phyloP scores from a whole-genome alignment of 495 filamentous ascomycete genomes.

The Penicillium samsonianum region DNA sequence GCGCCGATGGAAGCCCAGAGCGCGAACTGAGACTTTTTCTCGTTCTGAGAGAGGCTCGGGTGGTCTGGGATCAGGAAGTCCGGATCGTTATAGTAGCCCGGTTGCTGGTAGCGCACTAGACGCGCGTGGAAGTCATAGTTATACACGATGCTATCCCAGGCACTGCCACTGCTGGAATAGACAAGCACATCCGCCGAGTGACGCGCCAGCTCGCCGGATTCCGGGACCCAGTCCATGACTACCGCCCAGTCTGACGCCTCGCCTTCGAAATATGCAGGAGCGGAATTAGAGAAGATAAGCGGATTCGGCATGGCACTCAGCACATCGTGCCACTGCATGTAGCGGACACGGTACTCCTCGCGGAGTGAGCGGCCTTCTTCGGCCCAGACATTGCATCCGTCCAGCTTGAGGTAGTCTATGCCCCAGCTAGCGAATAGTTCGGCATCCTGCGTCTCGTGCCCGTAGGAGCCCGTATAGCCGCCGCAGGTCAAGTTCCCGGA shows the following conservation, averaged over 20 bases:
- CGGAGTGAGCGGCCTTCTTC: constrained; percentile 24
- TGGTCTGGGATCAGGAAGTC: constrained; percentile 48
- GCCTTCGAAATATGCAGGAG: constrained; percentile 42
- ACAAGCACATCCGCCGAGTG: constrained; percentile 47
- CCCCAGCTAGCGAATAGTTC: constrained; percentile 43
- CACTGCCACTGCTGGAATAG: constrained; percentile 32
- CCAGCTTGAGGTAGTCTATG: constrained; percentile 46
- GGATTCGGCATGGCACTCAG: constrained; percentile 35
- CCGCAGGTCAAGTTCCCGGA: constrained; percentile 45
- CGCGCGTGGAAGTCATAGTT: constrained; percentile 42
- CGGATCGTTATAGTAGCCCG: constrained; percentile 47
- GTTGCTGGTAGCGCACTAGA: constrained; percentile 43
- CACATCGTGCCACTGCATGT: constrained; percentile 37
- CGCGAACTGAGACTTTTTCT: constrained; percentile 45
- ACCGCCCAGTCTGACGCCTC: constrained; percentile 42
- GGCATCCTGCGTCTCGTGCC: constrained; percentile 39
- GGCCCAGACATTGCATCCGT: constrained; percentile 41
- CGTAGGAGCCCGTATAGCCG: constrained; percentile 40
- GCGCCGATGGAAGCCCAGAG: constrained; percentile 44
- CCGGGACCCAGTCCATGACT: constrained; percentile 43
- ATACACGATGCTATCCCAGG: constrained; percentile 47
- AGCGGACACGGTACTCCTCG: constrained; percentile 37
- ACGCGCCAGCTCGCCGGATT: constrained; percentile 41
- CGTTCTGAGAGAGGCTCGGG: constrained; percentile 34
- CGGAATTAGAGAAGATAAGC: constrained; percentile 45